Percentiles rank a stretch among this genome's conserved stretches.
phyloP scores from a whole-genome alignment of 257 asterid genomes.

The Nicotiana noctiflora region DNA sequence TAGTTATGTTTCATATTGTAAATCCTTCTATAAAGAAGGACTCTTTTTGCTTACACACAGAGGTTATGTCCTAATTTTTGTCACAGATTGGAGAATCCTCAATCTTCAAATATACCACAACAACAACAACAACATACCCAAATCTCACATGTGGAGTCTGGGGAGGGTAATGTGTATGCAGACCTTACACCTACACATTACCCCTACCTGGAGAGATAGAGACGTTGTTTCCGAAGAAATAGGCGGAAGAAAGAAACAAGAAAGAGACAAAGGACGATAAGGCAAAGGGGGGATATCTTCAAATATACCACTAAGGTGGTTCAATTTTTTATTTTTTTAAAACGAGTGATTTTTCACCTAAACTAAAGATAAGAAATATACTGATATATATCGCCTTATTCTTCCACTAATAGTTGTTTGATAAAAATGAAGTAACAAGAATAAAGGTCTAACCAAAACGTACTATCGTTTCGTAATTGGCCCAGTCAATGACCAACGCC shows the following conservation, averaged over 20 bases:
- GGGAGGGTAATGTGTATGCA: too few species aligned
- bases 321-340: too few species aligned
- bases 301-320: neutral
- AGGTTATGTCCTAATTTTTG: neutral
- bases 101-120: neutral
- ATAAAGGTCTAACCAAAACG: neutral
- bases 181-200: too few species aligned
- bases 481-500: neutral
- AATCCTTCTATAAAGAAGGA: neutral
- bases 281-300: neutral
- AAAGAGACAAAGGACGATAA: too few species aligned
- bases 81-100: neutral
- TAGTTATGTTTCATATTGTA: neutral
- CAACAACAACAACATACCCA: too few species aligned
- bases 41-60: neutral
- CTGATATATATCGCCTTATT: neutral
- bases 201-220: too few species aligned
- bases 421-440: neutral
- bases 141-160: too few species aligned
- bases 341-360: neutral
- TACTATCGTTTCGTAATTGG: neutral
- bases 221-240: too few species aligned
- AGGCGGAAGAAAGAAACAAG: too few species aligned
- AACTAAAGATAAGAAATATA: neutral
- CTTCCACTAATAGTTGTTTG: neutral